Conservation (phyloP, 1,284 basidiomycete genomes). For the Somion occarium region DNA sequence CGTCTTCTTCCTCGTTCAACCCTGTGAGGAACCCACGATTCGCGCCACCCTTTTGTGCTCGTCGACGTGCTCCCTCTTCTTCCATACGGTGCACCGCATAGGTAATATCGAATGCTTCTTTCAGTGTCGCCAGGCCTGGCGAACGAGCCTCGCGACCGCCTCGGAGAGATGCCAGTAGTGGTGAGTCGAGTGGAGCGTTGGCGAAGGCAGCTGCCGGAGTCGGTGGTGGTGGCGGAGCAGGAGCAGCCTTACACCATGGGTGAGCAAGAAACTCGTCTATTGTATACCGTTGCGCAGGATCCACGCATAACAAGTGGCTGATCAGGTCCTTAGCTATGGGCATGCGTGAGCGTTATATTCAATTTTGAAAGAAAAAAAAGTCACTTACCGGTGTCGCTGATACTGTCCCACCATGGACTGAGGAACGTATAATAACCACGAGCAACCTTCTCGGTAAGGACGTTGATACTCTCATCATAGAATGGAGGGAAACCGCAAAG, state of each 20-base stretch:
- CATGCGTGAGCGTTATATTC: slow-evolving; percentile 12
- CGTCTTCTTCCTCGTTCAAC: slow-evolving; percentile 84
- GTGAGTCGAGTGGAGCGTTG: slow-evolving; percentile 79
- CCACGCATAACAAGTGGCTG: slow-evolving; percentile 91
- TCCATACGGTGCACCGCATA: slow-evolving; percentile 99
- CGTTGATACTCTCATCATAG: slow-evolving; percentile 98
- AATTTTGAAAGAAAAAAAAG: background rate
- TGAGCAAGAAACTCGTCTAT: slow-evolving; percentile 98
- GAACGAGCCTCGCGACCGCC: slow-evolving; percentile 84
- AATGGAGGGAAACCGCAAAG: slow-evolving; percentile 99
- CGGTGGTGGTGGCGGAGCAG: slow-evolving; percentile 56
- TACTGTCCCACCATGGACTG: slow-evolving; percentile 99
- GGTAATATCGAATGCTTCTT: slow-evolving; percentile 98
- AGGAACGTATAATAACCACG: slow-evolving; percentile 97
- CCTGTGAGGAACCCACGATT: slow-evolving; percentile 77
- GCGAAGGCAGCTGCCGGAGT: slow-evolving; percentile 50
- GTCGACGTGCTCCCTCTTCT: slow-evolving; percentile 88
- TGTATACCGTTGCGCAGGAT: slow-evolving; percentile 92
- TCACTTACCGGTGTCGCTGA: slow-evolving; percentile 71
- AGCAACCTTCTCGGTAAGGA: slow-evolving; percentile 98
- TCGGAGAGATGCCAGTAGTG: slow-evolving; percentile 77
- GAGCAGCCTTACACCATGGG: slow-evolving; percentile 85
- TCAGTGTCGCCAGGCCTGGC: slow-evolving; percentile 87
- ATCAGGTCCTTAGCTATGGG: slow-evolving; percentile 89
- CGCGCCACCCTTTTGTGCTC: slow-evolving; percentile 81